Evolutionary conservation across 768 basidiomycete species (phyloP), one percentile per base, ranked within the genome.

Genomic region (Lactifluus subvellereus): DNA sequence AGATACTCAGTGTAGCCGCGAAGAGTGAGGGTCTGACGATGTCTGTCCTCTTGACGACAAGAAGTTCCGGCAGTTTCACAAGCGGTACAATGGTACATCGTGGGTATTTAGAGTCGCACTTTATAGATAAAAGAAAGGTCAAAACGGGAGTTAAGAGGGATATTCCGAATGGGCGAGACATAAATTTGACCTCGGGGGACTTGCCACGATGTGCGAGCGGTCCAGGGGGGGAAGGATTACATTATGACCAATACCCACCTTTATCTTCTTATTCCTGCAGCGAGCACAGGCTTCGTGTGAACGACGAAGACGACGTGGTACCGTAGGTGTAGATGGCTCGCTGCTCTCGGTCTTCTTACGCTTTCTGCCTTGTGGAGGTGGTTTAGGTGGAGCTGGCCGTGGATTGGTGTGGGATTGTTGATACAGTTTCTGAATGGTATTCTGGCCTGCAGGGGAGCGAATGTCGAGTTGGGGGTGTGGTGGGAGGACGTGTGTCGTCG

Each of bases 21-120:
- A 2, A 88, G 88, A 55, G 90, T 92, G 69, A 93, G 82, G 1
- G 88, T 91, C 80, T 92, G 89, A 43, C 91, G 79, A 74, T 93
- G 90, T 51, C 91, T 79, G 77, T 94, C 91, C 71, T 93, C 91
- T 72, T 94, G 91, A 71, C 91, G 85, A 77, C 91, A 94, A 49
- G 81, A 73, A 0, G 86, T 87, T 67, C 87, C 87, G 0, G 91
- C 89, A 9, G 87, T 87, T 42, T 87, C 83, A 72, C 91, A 94
- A 40, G 91, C 88, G 18, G 88, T 89, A 71, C 91, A 40, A 91
- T 88, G 18, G 88, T 89, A 71, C 91, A 94, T 74, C 87, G 78
- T 40, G 91, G 91, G 73, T 91, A 89, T 72, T 91, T 92, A 6
- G 90, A 92, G 75, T 93, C 91, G 81, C 91, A 93, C 91, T 94